phyloP scores from a whole-genome alignment of 441 rosid species.

The Corymbia citriodora region DNA sequence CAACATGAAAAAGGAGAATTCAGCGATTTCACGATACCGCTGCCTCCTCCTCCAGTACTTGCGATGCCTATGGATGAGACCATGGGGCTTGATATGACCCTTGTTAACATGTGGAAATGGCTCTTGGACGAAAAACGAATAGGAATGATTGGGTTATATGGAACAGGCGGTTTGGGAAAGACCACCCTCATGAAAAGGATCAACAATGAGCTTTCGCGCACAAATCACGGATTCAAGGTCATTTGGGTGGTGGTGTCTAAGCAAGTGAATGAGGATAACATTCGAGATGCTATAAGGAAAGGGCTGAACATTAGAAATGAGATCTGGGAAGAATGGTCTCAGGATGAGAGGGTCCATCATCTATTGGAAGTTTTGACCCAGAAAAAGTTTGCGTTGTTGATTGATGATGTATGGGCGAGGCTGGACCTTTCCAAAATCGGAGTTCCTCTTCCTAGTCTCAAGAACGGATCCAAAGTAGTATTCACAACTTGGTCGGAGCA shows the following conservation, averaged over 20 bases:
- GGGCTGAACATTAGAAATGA: background rate
- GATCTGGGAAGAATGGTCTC: rapidly evolving
- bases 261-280: background rate
- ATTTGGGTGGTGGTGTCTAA: background rate
- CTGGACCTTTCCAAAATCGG: background rate
- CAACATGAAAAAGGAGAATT: rapidly evolving
- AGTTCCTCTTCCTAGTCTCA: background rate
- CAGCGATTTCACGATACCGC: rapidly evolving
- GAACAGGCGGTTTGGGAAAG: background rate
- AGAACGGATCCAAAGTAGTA: background rate
- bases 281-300: background rate
- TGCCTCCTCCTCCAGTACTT: background rate
- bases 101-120: background rate
- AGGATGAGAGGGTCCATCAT: rapidly evolving
- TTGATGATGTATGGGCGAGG: background rate
- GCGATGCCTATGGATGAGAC: background rate
- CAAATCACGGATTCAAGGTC: rapidly evolving
- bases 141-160: background rate
- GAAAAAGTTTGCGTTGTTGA: background rate
- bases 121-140: too few species aligned
- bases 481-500: background rate
- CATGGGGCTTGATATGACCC: background rate
- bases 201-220: rapidly evolving
- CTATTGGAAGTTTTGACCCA: rapidly evolving
- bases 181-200: background rate